Percentiles rank a stretch among this genome's conserved stretches.
Conservation (phyloP, 176 grass and related monocot genomes). For the Bonia amplexicaulis region DNA sequence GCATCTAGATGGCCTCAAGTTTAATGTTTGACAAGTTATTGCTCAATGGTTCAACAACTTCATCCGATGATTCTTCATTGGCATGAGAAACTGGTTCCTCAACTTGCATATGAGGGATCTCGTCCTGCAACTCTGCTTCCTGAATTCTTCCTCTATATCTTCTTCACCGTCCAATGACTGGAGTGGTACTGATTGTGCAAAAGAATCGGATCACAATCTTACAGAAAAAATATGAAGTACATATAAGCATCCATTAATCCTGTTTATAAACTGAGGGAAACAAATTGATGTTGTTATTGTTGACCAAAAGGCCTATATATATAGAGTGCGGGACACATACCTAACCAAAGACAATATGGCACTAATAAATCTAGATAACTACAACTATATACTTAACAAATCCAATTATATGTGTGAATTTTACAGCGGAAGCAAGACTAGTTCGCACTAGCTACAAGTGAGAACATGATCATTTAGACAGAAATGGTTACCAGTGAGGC, state of each 20-base stretch:
- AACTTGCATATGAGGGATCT: constrained; percentile 25
- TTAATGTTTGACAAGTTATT: constrained; percentile 56
- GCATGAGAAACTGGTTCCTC: constrained; percentile 27
- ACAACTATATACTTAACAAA: neutral
- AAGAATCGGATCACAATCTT: constrained; percentile 12
- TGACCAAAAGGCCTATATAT: neutral
- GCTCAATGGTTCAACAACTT: constrained; percentile 43
- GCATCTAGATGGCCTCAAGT: constrained; percentile 54
- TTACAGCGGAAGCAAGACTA: constrained; percentile 2
- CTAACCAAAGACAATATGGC: neutral
- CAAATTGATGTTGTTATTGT: neutral
- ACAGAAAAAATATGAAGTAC: neutral
- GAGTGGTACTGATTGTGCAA: constrained; percentile 55
- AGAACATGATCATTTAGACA: constrained; percentile 15
- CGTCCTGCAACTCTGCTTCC: constrained; percentile 59
- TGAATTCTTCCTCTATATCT: constrained; percentile 79
- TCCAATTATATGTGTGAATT: neutral
- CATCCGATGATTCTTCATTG: constrained; percentile 28
- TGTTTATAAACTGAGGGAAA: neutral
- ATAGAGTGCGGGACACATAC: neutral
- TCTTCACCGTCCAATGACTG: constrained; percentile 42
- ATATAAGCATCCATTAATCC: neutral
- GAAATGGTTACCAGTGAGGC: neutral
- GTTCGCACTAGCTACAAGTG: neutral
- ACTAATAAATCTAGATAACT: neutral